phyloP scores from a whole-genome alignment of 2,329 filamentous ascomycete species.

The Thelonectria discophora region DNA sequence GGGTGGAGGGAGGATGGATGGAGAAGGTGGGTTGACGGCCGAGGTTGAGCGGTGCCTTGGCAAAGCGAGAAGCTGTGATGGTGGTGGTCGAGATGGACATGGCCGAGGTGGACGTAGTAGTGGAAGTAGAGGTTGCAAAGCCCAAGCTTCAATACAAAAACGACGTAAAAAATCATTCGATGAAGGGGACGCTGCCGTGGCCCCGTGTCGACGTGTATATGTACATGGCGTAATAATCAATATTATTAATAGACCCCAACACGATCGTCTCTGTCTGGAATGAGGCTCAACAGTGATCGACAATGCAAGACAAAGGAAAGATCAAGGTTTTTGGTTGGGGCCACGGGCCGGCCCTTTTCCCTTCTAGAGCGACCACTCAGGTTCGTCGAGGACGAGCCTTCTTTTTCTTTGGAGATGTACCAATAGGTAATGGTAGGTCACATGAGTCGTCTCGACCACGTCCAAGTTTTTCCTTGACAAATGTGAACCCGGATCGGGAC shows the following conservation, averaged over 20 bases:
- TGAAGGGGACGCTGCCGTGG: not conserved
- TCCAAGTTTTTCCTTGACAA: too few species aligned
- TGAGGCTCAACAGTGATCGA: constrained; percentile 2
- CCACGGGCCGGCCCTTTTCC: constrained; percentile 30
- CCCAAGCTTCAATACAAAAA: constrained; percentile 34
- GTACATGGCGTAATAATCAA: not conserved
- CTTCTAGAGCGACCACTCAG: not conserved
- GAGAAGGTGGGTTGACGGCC: constrained; percentile 31
- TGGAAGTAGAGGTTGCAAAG: constrained; percentile 35
- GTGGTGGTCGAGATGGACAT: constrained; percentile 16
- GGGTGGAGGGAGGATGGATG: constrained; percentile 13
- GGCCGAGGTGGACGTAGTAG: constrained; percentile 10
- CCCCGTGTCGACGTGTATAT: not conserved
- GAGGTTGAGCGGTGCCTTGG: constrained; percentile 33
- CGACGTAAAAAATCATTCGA: constrained; percentile 29
- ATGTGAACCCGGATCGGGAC: too few species aligned
- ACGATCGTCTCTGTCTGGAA: too few species aligned
- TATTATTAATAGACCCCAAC: not conserved
- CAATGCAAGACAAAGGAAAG: constrained; percentile 4
- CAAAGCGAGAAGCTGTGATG: constrained; percentile 28
- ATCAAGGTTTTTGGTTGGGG: constrained; percentile 29
- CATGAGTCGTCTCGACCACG: not conserved
- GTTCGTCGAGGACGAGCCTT: not conserved
- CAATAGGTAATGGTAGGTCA: not conserved
- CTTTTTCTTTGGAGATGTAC: too few species aligned